Conservation (phyloP, 2,329 filamentous ascomycete genomes). For the Fusarium coffeatum region DNA sequence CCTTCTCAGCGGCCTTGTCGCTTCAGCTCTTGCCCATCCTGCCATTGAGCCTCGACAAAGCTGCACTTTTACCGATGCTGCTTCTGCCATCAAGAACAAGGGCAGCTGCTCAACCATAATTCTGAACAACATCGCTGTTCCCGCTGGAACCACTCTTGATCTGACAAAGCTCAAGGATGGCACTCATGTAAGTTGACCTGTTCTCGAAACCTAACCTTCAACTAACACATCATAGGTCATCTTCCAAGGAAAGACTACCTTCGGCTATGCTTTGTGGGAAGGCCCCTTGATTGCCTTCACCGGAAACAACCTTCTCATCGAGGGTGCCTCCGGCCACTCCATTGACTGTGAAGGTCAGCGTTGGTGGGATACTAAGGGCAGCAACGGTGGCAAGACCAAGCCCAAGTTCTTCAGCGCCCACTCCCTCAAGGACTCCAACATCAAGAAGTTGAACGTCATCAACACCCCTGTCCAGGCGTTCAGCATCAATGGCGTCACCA, state of each 20-base stretch:
- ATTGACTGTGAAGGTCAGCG: constrained; percentile 67
- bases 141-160: constrained; percentile 69
- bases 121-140: constrained; percentile 65
- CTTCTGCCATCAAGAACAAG: constrained; percentile 61
- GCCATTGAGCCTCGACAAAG: constrained; percentile 39
- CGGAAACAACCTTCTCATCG: constrained; percentile 66
- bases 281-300: constrained; percentile 72
- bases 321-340: constrained; percentile 59
- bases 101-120: constrained; percentile 64
- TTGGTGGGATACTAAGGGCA: constrained; percentile 72
- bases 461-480: constrained; percentile 59
- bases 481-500: constrained; percentile 53
- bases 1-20: constrained; percentile 47
- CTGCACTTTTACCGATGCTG: constrained; percentile 67
- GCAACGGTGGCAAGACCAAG: constrained; percentile 71
- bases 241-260: constrained; percentile 75
- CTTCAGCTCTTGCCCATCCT: constrained; percentile 41
- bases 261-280: constrained; percentile 73
- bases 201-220: rapidly evolving
- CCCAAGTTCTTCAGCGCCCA: constrained; percentile 69
- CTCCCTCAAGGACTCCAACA: constrained; percentile 51
- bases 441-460: constrained; percentile 54
- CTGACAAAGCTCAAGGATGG: constrained; percentile 63
- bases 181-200: constrained; percentile 51
- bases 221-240: constrained; percentile 53